These are phyloP conservation scores for Vanilla planifolia DNA, from an alignment of 106 monocot genomes.

Conservation along the genomic window DNA sequence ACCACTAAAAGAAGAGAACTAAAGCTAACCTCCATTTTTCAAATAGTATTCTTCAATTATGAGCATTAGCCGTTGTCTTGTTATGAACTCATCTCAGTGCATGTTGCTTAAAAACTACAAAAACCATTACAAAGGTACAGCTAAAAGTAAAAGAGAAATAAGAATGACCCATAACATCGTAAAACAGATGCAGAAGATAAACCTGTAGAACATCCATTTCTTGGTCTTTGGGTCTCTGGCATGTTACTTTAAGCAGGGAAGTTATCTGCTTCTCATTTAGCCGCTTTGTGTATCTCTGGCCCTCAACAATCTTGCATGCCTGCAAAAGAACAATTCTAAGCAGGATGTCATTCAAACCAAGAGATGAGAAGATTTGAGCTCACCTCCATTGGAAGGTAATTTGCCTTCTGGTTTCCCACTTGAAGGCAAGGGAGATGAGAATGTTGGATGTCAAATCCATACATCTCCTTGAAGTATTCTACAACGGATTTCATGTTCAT, in stretches of 20 bases:
- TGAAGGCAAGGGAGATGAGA: slow-evolving; percentile 85
- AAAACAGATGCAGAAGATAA: not conserved
- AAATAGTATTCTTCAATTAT: not conserved
- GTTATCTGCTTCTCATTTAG: slow-evolving; percentile 90
- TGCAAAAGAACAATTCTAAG: slow-evolving; percentile 11
- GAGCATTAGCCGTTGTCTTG: not conserved
- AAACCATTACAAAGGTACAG: not conserved
- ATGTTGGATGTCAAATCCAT: slow-evolving; percentile 76
- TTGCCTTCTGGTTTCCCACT: slow-evolving; percentile 87
- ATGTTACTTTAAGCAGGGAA: slow-evolving; percentile 83
- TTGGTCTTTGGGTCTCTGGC: slow-evolving; percentile 85
- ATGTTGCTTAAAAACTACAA: not conserved
- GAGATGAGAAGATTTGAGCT: not conserved
- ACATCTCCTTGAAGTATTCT: slow-evolving; percentile 93
- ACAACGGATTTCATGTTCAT: slow-evolving; percentile 98
- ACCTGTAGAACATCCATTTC: slow-evolving; percentile 85
- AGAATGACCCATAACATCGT: not conserved
- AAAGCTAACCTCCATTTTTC: not conserved
- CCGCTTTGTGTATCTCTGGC: slow-evolving; percentile 85
- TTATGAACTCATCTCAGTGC: not conserved
- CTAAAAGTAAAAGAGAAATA: not conserved
- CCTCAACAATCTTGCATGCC: slow-evolving; percentile 91
- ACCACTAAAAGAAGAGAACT: slow-evolving; percentile 1
- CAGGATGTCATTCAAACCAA: not conserved
- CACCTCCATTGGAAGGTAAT: slow-evolving; percentile 94